phyloP scores from a whole-genome alignment of 2,329 filamentous ascomycete species.

The Fusarium pseudoanthophilum region DNA sequence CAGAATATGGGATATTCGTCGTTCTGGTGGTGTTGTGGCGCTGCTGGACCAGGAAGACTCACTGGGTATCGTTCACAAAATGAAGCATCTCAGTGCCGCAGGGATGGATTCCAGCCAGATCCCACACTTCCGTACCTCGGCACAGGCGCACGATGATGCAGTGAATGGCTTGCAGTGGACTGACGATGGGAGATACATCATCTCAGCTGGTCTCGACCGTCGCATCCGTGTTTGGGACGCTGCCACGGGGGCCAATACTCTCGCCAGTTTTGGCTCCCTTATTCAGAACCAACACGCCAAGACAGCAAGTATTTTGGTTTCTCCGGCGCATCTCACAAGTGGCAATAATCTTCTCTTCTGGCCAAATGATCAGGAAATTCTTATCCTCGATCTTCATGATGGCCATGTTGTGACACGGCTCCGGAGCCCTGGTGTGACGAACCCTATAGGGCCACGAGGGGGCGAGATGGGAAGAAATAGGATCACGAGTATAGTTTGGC shows the following conservation, averaged over 20 bases:
- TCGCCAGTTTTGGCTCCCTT: constrained; percentile 86
- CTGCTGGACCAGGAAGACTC: constrained; percentile 87
- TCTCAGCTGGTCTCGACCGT: constrained; percentile 85
- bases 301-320: constrained; percentile 69
- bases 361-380: constrained; percentile 83
- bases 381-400: constrained; percentile 82
- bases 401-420: constrained; percentile 78
- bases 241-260: constrained; percentile 82
- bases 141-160: constrained; percentile 79
- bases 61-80: constrained; percentile 68
- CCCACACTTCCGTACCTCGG: constrained; percentile 59
- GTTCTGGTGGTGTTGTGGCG: constrained; percentile 79
- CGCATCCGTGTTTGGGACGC: constrained; percentile 90
- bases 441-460: constrained; percentile 51
- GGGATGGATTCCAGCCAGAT: constrained; percentile 46
- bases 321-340: constrained; percentile 68
- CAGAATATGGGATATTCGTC: constrained; percentile 87
- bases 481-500: constrained; percentile 82
- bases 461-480: constrained; percentile 71
- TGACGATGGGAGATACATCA: constrained; percentile 77
- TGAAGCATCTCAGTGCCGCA: constrained; percentile 48
- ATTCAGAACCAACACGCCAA: constrained; percentile 78
- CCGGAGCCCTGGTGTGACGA: constrained; percentile 68
- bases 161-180: constrained; percentile 91
- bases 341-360: constrained; percentile 78